Evolutionary conservation across 345 rosid genomes (phyloP).

Genomic region (Salix dunnii): DNA sequence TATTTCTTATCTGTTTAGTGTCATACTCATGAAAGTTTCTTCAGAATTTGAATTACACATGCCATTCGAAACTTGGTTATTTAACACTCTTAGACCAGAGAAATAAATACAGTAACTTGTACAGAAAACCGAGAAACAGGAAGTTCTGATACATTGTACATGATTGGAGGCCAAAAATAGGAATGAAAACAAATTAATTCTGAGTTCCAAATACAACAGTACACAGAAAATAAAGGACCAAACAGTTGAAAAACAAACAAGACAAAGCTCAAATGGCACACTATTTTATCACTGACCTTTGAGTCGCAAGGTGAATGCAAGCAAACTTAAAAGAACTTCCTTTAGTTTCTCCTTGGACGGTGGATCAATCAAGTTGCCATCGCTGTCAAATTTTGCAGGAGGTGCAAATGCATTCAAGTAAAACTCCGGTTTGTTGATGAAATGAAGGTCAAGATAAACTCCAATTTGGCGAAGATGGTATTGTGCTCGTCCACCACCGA

Average conservation of each 20-base stretch:
- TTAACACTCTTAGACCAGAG: background rate
- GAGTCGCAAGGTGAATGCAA: constrained; percentile 53
- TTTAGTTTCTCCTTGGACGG: constrained; percentile 44
- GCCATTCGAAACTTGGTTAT: background rate
- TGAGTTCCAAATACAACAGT: background rate
- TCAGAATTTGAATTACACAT: background rate
- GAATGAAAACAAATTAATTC: background rate
- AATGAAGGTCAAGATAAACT: constrained; percentile 75
- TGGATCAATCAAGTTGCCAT: constrained; percentile 64
- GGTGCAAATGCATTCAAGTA: constrained; percentile 63
- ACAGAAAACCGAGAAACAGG: background rate
- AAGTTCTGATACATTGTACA: background rate
- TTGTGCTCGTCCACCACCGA: constrained; percentile 61
- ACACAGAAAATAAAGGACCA: background rate
- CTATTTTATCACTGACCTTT: constrained; percentile 21
- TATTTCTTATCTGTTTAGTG: background rate
- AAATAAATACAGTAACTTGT: background rate
- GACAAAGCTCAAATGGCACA: background rate
- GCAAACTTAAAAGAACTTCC: constrained; percentile 55
- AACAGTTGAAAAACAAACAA: background rate
- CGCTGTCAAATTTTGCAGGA: constrained; percentile 68
- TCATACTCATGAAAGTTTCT: background rate
- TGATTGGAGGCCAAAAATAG: background rate
- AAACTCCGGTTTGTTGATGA: constrained; percentile 84
- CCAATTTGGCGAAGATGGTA: constrained; percentile 86